Evolutionary conservation across 2,329 filamentous ascomycete species (phyloP), one percentile per base, ranked within the genome.

Genomic region (Pseudogymnoascus sp.): DNA sequence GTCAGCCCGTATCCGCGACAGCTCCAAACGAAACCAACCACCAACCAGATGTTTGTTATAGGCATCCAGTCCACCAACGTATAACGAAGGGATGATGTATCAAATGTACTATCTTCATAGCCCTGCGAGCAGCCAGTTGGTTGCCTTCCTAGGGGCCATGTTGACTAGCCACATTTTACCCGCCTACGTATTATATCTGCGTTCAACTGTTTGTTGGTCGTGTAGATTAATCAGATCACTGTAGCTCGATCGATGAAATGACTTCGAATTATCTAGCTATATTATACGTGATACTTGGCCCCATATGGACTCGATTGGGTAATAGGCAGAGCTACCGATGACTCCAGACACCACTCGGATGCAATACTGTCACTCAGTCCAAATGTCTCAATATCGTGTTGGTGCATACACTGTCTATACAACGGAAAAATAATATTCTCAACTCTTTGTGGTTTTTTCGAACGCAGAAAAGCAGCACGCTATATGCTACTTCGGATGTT

Each of bases 351-450:
- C 50, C 3, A n/a, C 46, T 6, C 2, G 7, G 50, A 10, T 34
- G 28, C 11, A 34, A 34, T 34, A 11, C n/a, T 34, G 7, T 18
- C 50, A n/a, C 10, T 16, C 14, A 5, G 12, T 31, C 23, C n/a
- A 53, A 14, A 46, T 12, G 25, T 18, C 12, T 34, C 28, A 56
- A 31, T 34, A 34, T 34, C 28, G 14, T 56, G 28, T 34, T 56
- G 16, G n/a, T 53, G 12, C 50, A 34, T 56, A 18, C 10, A 56
- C 21, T 56, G 10, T 56, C 28, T 56, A 34, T 34, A 14, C 50
- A 56, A 34, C n/a, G 50, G 50, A 56, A 56, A 56, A 34, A 34
- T 56, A 56, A 56, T 53, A 34, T 56, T 56, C n/a, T 21, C 50
- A 56, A 56, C 28, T 56, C 50, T 56, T 56, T 21, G 25, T 28